Percentiles rank a stretch among this genome's conserved stretches.
phyloP scores from a whole-genome alignment of 2,329 filamentous ascomycete species.

The Rutstroemia sp. region DNA sequence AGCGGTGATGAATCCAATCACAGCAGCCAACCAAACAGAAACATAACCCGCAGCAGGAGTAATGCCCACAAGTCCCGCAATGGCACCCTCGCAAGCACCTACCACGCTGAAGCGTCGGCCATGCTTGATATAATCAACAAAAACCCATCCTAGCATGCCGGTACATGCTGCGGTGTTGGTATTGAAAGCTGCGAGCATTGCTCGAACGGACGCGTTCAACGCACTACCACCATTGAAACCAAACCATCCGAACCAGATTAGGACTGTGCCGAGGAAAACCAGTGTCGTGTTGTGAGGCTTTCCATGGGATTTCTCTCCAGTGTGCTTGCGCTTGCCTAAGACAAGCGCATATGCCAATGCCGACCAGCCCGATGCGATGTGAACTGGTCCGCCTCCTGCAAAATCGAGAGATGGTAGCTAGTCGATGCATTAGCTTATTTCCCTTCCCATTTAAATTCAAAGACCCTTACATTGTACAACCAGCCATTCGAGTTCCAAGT shows the following conservation, averaged over 20 bases:
- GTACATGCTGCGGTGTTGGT: slow-evolving; percentile 51
- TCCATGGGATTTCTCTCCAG: slow-evolving; percentile 40
- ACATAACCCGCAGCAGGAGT: slow-evolving; percentile 51
- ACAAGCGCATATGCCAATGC: slow-evolving; percentile 57
- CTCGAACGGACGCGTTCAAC: slow-evolving; percentile 43
- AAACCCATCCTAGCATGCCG: slow-evolving; percentile 45
- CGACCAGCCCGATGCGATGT: slow-evolving; percentile 55
- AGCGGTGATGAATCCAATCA: slow-evolving; percentile 46
- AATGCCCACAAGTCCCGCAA: slow-evolving; percentile 50
- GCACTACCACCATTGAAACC: slow-evolving; percentile 46
- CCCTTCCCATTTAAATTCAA: no score
- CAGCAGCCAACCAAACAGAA: slow-evolving; percentile 41
- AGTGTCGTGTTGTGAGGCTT: slow-evolving; percentile 57
- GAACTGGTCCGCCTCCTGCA: slow-evolving; percentile 47
- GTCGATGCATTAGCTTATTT: neutral
- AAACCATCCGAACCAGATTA: slow-evolving; percentile 59
- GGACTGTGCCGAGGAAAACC: slow-evolving; percentile 54
- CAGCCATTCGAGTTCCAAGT: slow-evolving; percentile 62
- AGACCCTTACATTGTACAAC: slow-evolving; percentile 41
- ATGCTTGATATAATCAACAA: slow-evolving; percentile 44
- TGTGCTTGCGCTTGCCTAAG: slow-evolving; percentile 48
- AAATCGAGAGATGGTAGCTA: slow-evolving; percentile 35
- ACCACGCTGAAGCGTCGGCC: slow-evolving; percentile 43
- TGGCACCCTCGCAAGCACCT: slow-evolving; percentile 46
- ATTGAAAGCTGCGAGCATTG: slow-evolving; percentile 49